These are phyloP conservation scores for Pezicula neosporulosa DNA, from an alignment of 2,329 filamentous ascomycete species.

Conservation along the genomic window DNA sequence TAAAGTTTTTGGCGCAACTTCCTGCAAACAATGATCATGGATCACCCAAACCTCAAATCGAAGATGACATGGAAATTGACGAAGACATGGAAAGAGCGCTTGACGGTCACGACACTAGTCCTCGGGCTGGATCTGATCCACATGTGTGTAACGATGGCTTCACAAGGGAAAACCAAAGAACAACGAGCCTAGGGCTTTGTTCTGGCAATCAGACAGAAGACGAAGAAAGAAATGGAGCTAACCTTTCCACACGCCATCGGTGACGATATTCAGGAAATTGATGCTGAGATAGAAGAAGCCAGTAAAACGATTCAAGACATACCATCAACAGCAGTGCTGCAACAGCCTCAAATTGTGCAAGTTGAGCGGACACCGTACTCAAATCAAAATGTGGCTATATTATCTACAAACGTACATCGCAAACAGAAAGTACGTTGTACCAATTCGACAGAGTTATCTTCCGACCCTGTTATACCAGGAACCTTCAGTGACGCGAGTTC, in stretches of 20 bases:
- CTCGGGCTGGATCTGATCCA: too few species aligned
- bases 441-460: constrained; percentile 6
- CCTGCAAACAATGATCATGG: neutral
- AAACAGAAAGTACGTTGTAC: too few species aligned
- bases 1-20: too few species aligned
- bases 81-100: too few species aligned
- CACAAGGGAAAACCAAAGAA: too few species aligned
- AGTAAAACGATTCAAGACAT: constrained; percentile 5
- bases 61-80: too few species aligned
- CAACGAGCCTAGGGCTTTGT: neutral
- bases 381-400: neutral
- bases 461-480: constrained; percentile 14
- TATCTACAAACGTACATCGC: too few species aligned
- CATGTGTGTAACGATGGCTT: too few species aligned
- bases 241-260: constrained; percentile 18
- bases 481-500: constrained; percentile 10
- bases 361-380: constrained; percentile 22
- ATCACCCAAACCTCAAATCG: too few species aligned
- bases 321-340: constrained; percentile 13
- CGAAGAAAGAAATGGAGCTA: constrained; percentile 23
- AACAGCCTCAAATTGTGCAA: constrained; percentile 12
- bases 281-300: neutral
- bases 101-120: too few species aligned
- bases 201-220: constrained; percentile 13
- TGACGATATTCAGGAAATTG: constrained; percentile 13